Evolutionary conservation across 306 rosid genomes (phyloP).

Genomic region (Potentilla sterilis): DNA sequence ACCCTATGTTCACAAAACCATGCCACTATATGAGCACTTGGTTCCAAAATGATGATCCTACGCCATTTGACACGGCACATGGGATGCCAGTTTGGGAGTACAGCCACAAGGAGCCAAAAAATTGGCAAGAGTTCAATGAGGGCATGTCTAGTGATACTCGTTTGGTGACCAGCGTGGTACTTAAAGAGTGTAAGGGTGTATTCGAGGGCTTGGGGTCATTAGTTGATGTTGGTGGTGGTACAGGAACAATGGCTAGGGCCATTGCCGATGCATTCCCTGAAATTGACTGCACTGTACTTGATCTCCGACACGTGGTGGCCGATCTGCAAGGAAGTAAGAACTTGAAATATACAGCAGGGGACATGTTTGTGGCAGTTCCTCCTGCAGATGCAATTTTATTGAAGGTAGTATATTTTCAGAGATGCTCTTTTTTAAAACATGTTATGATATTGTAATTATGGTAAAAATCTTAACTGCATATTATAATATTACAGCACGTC

Average conservation of each 20-base stretch:
- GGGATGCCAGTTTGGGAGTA: constrained; percentile 44
- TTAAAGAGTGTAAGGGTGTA: neutral
- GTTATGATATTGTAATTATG: too few relatives aligned
- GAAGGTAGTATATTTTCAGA: constrained; percentile 26
- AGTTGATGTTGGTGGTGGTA: constrained; percentile 23
- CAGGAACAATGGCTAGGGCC: constrained; percentile 40
- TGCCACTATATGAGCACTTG: constrained; percentile 29
- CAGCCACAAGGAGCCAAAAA: neutral
- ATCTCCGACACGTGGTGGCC: constrained; percentile 48
- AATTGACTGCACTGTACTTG: constrained; percentile 26
- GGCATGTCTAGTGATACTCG: constrained; percentile 35
- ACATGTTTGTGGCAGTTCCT: constrained; percentile 51
- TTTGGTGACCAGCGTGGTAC: neutral
- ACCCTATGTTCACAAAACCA: constrained; percentile 28
- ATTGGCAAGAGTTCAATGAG: constrained; percentile 24
- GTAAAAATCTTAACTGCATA: too few relatives aligned
- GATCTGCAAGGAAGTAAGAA: constrained; percentile 31
- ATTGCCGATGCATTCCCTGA: constrained; percentile 27
- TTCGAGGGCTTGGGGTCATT: neutral
- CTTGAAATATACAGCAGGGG: constrained; percentile 38
- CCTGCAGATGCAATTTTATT: constrained; percentile 35
- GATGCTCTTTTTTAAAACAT: too few relatives aligned
- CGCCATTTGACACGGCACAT: constrained; percentile 20
- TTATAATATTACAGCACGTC: too few relatives aligned
- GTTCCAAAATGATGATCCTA: constrained; percentile 35